These are phyloP conservation scores for Colletotrichum sp. DNA, from an alignment of 2,329 filamentous ascomycete species.

Conservation along the genomic window DNA sequence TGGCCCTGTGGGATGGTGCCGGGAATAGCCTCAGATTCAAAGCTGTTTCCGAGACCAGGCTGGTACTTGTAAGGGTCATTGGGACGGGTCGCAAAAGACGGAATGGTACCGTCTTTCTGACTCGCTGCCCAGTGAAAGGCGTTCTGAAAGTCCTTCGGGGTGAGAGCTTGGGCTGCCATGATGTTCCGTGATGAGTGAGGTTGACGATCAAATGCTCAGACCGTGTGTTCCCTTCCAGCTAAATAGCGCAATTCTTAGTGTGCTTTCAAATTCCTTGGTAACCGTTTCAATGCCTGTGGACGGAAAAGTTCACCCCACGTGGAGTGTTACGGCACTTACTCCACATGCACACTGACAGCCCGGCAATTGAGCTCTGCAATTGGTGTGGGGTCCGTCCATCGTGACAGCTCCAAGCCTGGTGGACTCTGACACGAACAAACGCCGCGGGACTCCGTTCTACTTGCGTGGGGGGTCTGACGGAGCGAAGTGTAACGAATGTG, in stretches of 20 bases:
- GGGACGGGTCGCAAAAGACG: conserved; percentile 52
- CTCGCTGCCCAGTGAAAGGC: conserved; percentile 65
- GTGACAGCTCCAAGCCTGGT: not conserved
- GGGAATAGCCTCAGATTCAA: conserved; percentile 50
- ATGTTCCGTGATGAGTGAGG: not conserved
- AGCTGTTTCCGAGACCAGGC: conserved; percentile 57
- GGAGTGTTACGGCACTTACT: not conserved
- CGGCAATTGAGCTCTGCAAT: not conserved
- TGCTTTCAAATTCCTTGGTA: not conserved
- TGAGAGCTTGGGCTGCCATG: not conserved
- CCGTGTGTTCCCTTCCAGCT: not conserved
- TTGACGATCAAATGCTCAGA: not conserved
- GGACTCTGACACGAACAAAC: not conserved
- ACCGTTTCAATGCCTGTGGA: not conserved
- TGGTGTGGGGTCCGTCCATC: not conserved
- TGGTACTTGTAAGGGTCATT: conserved; percentile 57
- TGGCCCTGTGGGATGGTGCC: conserved; percentile 51
- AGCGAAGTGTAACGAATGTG: not conserved
- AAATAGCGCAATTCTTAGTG: not conserved
- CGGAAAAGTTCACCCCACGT: conserved; percentile 8
- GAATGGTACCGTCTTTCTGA: conserved; percentile 60
- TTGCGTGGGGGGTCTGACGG: not conserved
- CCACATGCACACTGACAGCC: not conserved
- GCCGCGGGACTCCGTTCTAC: not conserved
- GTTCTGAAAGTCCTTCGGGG: conserved; percentile 46